Percentiles rank a stretch among this genome's conserved stretches.
Conservation (phyloP, 1,284 basidiomycete genomes). For the Cutaneotrichosporon cavernicola region DNA sequence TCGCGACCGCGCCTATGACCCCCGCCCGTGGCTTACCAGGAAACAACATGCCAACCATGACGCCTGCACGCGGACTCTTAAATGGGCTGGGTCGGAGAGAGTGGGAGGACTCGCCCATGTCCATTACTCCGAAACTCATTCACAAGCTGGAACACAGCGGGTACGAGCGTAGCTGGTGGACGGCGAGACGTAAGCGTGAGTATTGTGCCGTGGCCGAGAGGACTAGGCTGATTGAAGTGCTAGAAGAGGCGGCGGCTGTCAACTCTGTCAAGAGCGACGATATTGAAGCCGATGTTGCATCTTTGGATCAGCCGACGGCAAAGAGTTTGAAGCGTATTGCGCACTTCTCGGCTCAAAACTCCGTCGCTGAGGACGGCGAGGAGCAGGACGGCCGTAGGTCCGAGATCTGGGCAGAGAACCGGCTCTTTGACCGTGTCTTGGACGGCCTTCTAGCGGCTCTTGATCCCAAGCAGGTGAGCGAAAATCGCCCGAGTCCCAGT, state of each 20-base stretch:
- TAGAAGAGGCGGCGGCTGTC: constrained; percentile 34
- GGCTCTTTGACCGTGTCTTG: constrained; percentile 37
- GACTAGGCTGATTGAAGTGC: constrained; percentile 23
- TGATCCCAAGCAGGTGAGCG: constrained; percentile 31
- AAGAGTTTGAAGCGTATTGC: constrained; percentile 39
- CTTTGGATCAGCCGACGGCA: constrained; percentile 25
- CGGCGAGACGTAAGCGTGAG: constrained; percentile 38
- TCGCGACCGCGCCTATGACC: constrained; percentile 25
- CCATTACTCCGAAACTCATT: constrained; percentile 24
- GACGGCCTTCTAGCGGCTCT: constrained; percentile 35
- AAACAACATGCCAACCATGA: not conserved
- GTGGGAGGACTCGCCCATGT: constrained; percentile 46
- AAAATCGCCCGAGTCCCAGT: not conserved
- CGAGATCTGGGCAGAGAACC: constrained; percentile 31
- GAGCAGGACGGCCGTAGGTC: constrained; percentile 17
- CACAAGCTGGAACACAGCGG: constrained; percentile 33
- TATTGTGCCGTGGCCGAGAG: not conserved
- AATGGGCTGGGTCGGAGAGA: not conserved
- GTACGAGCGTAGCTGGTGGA: constrained; percentile 48
- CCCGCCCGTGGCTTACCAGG: constrained; percentile 22
- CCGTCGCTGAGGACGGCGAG: constrained; percentile 14
- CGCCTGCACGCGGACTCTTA: constrained; percentile 17
- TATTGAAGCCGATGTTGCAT: constrained; percentile 30
- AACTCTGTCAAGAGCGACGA: constrained; percentile 14
- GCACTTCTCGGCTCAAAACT: constrained; percentile 34